Evolutionary conservation across 2,329 filamentous ascomycete genomes (phyloP).

Genomic region (Diaporthe ilicicola): DNA sequence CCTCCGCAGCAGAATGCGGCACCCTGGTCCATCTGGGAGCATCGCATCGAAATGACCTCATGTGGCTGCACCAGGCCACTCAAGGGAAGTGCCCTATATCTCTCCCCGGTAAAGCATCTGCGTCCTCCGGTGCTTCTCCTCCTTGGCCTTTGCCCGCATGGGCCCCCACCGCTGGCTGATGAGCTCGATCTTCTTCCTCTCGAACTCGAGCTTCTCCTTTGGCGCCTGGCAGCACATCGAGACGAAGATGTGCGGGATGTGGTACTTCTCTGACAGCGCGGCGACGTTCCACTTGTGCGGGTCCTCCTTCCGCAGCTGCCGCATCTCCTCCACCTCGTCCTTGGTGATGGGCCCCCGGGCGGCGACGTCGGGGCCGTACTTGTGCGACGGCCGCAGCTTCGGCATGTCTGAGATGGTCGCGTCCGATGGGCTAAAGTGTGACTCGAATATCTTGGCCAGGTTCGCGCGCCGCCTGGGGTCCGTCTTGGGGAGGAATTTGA

Average conservation of each 20-base stretch:
- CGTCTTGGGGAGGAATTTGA: conserved; percentile 68
- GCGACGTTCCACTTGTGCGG: conserved; percentile 64
- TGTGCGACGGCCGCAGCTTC: conserved; percentile 6
- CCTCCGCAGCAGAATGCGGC: not conserved
- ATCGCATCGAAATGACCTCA: not conserved
- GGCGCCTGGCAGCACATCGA: conserved; percentile 64
- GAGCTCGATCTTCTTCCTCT: conserved; percentile 55
- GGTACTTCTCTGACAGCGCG: conserved; percentile 61
- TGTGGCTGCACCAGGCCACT: not conserved
- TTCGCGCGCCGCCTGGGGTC: conserved; percentile 63
- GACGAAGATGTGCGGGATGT: conserved; percentile 65
- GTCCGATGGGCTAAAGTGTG: conserved; percentile 24
- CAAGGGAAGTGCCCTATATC: conserved; percentile 47
- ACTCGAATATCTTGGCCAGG: conserved; percentile 53
- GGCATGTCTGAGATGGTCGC: conserved; percentile 32
- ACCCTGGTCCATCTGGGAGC: not conserved
- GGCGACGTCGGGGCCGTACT: conserved; percentile 26
- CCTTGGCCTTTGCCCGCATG: conserved; percentile 60
- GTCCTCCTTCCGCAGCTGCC: conserved; percentile 60
- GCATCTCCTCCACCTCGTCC: conserved; percentile 68
- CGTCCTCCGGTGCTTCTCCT: conserved; percentile 63
- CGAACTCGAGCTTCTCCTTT: conserved; percentile 55
- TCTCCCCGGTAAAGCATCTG: conserved; percentile 61
- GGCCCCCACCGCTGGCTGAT: conserved; percentile 66
- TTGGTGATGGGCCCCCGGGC: conserved; percentile 59